Evolutionary conservation across 352 stramenopile genomes (phyloP), one percentile per base, ranked within the genome.

Genomic region (Phytophthora pseudosyringae): DNA sequence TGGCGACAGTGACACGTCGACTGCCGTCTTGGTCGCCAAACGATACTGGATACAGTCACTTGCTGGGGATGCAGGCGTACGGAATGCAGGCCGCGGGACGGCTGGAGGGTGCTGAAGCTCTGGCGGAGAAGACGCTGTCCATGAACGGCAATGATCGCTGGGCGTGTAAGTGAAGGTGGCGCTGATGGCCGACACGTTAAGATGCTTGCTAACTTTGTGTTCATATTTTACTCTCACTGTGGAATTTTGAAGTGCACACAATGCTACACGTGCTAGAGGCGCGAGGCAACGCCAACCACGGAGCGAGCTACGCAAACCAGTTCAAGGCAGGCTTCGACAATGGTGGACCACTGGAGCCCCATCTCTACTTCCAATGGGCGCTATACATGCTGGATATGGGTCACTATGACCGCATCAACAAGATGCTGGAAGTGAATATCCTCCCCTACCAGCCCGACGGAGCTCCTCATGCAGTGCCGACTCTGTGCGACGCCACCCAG

Each of bases 71-170:
- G 83, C 88, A 96, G 61, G 88, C 88, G 33, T 96, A 91, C 39
- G 88, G 81, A n/a, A 73, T 96, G 38, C 81, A 92, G 40, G 73
- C 75, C 43, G 69, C 70, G 28, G 88, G 88, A 10, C 74, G 78
- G 21, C 64, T 94, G 15, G 88, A 92, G 59, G 84, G 80, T 9
- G 84, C 88, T 0, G 80, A 93, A 33, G 61, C 66, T 32, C 28
- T 96, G 16, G 86, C 84, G 4, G 83, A 96, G 62, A 91, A 92
- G 49, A 73, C 88, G n/a, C 52, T 94, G 13, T 91, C 86, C 7
- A 88, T 94, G 84, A 92, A 94, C 44, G 80, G 81, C 48, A 91
- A 94, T 33, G 88, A 96, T 56, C 82, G 82, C 2, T 93, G 82
- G 83, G 88, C 88, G 10, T 94, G 88, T 95, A 78, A 41, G 86